These are phyloP conservation scores for Yamadazyma sp. DNA, from an alignment of 1,139 yeast genomes.

Conservation along the genomic window DNA sequence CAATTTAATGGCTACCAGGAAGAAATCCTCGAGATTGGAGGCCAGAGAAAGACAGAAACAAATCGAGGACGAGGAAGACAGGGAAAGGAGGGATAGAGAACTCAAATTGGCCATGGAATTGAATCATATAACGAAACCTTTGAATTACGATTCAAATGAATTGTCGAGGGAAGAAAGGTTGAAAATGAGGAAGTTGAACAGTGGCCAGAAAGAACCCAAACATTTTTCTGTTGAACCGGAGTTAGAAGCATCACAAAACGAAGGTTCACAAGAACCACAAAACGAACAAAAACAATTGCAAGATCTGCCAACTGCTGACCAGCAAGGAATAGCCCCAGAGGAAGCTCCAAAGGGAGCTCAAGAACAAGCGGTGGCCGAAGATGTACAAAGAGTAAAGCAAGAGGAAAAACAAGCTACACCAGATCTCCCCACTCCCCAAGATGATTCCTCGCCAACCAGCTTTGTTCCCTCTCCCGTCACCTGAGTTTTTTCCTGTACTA, in stretches of 20 bases:
- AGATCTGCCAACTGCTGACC: no score
- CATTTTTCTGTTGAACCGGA: no score
- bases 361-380: neutral
- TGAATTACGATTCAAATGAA: conserved; percentile 24
- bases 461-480: neutral
- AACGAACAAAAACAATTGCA: no score
- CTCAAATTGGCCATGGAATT: conserved; percentile 41
- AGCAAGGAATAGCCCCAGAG: neutral
- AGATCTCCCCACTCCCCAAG: no score
- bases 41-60: conserved; percentile 48
- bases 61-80: conserved; percentile 36
- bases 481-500: neutral
- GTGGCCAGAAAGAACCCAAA: conserved; percentile 10
- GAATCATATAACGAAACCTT: conserved; percentile 22
- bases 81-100: conserved; percentile 30
- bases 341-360: neutral
- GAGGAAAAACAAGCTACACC: neutral
- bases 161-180: conserved; percentile 45
- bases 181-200: conserved; percentile 28
- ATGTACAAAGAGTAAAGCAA: neutral
- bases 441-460: no score
- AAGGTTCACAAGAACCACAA: no score
- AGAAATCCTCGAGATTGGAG: conserved; percentile 49
- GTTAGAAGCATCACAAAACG: no score
- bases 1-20: conserved; percentile 48